Evolutionary conservation across 306 rosid species (phyloP).

Genomic region (Glycine latifolia): DNA sequence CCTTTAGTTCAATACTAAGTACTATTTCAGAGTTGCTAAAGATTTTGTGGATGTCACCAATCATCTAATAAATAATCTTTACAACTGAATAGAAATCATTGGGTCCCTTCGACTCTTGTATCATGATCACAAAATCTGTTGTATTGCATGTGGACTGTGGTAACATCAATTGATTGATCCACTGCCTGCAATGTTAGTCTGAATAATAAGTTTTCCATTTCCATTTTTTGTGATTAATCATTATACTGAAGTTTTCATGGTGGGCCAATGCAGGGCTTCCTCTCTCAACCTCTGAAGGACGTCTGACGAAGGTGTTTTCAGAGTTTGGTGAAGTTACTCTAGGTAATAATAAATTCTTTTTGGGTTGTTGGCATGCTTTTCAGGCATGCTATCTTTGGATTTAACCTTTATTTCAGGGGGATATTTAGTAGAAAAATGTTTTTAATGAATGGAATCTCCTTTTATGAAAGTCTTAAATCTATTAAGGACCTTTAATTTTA

Average conservation of each 20-base stretch:
- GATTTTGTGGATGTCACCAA: not conserved
- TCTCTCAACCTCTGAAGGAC: conserved; percentile 55
- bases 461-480: not conserved
- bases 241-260: conserved; percentile 45
- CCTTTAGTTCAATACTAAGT: not conserved
- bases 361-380: not conserved
- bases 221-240: conserved; percentile 32
- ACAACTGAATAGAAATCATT: not conserved
- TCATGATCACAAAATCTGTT: not conserved
- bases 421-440: not conserved
- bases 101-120: not conserved
- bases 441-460: not conserved
- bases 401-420: not conserved
- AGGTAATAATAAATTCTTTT: conserved; percentile 45
- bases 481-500: not conserved
- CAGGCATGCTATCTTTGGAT: conserved; percentile 12
- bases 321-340: conserved; percentile 53
- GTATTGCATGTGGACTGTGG: not conserved
- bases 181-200: conserved; percentile 8
- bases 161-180: not conserved
- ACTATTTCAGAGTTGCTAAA: not conserved
- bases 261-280: conserved; percentile 59
- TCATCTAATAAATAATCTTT: not conserved
- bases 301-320: conserved; percentile 52
- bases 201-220: conserved; percentile 16